Base-by-base conservation (phyloP, 257 asterid species). In the Striga asiatica region DNA sequence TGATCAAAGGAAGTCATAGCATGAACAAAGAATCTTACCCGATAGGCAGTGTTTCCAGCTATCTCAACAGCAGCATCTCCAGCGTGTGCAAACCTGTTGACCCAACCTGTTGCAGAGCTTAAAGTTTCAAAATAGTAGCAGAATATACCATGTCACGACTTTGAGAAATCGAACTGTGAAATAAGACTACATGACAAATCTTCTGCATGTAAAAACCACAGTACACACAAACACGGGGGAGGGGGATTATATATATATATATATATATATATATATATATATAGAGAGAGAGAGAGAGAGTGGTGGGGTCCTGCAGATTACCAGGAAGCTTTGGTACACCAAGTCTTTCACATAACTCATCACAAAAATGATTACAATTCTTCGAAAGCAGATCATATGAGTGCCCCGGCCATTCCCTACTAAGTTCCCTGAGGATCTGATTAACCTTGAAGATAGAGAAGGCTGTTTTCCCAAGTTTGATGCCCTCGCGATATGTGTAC, bases 361-460 rank as follows among this genome's bases (percentile, higher is more conserved):
- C 97, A 50, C 99, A 92, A 76, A 92, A 92, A 78, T 92, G 99
- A 70, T 92, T 92, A 74, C 99, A 92, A 59, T 92, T 92, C 68
- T 88, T 88, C 12, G 99, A 75, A 27, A 92, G 70, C 78, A 92
- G 70, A 70, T 92, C 95, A 54, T 92, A 92, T 0, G 89, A 67
- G 31, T 78, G 72, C n/a, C 99, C 99, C 22, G 97, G 97, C 99
- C 99, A 92, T 75, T 88, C 97, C 62, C 95, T 78, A 68, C 95
- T 79, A 46, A 92, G 99, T 74, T 88, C 99, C 70, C 94, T 78
- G 50, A 92, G 72, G 58, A 92, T 81, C 86, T 92, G 93, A 65
- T 85, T 92, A 47, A 92, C 95, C 75, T 81, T 70, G 74, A 8
- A 81, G 66, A 69, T 71, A 20, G 93, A 74, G 56, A 70, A 84